Evolutionary conservation across 306 rosid genomes (phyloP).

Genomic region (Hippophae gyantsensis): DNA sequence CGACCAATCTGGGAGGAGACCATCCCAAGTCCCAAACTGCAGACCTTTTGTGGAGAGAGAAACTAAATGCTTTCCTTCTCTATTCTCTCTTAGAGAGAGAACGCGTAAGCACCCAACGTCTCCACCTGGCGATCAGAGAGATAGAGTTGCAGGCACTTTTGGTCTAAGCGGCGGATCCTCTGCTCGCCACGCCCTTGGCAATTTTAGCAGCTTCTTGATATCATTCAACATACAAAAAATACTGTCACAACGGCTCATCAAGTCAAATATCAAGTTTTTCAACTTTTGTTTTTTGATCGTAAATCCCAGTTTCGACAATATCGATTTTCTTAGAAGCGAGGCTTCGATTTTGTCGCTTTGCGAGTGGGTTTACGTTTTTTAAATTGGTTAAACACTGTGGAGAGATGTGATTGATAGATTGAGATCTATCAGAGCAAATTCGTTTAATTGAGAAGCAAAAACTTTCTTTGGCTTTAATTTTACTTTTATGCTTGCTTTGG

Average conservation of each 20-base stretch:
- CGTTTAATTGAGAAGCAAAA: background rate
- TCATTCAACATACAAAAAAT: background rate
- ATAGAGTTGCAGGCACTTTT: background rate
- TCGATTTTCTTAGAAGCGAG: too few species aligned
- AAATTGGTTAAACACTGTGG: background rate
- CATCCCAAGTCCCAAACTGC: too few species aligned
- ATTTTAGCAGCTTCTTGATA: background rate
- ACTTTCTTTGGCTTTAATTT: constrained; percentile 10
- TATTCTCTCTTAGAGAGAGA: too few species aligned
- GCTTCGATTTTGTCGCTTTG: background rate
- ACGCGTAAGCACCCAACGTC: background rate
- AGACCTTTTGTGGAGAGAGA: too few species aligned
- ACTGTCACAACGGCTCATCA: constrained; percentile 9
- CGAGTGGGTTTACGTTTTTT: background rate
- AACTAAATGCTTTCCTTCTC: too few species aligned
- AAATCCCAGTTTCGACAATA: too few species aligned
- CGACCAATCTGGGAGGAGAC: too few species aligned
- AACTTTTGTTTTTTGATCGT: background rate
- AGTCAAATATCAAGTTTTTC: background rate
- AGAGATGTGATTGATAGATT: background rate
- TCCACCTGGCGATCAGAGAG: constrained; percentile 31
- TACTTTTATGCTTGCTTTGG: constrained; percentile 17
- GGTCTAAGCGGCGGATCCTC: constrained; percentile 21
- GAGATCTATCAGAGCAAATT: constrained; percentile 2
- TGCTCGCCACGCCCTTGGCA: constrained; percentile 15